phyloP scores from a whole-genome alignment of 768 basidiomycete species.

The Suillus subluteus region DNA sequence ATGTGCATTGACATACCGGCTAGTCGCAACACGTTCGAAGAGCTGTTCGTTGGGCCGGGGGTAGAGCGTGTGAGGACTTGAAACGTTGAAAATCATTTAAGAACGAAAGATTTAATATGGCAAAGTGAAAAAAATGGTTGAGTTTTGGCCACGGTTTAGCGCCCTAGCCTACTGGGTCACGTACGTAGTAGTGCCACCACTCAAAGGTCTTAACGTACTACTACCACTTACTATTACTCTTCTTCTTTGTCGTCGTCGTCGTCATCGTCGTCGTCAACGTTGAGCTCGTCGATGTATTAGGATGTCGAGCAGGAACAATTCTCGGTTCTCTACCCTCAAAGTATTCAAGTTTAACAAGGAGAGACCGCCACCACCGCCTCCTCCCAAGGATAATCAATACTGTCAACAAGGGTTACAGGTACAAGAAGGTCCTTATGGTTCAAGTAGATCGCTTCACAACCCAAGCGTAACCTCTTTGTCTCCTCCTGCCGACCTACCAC shows the following conservation, averaged over 20 bases:
- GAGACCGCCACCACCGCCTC: constrained; percentile 56
- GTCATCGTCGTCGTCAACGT: not conserved
- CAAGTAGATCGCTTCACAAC: constrained; percentile 40
- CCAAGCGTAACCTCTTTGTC: constrained; percentile 53
- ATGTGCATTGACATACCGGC: not conserved
- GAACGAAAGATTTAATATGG: not conserved
- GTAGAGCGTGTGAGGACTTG: not conserved
- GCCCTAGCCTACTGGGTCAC: not conserved
- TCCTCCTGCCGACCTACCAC: constrained; percentile 22
- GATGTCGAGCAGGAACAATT: constrained; percentile 28
- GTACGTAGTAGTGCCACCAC: constrained; percentile 1
- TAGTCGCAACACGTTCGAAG: not conserved
- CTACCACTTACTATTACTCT: not conserved
- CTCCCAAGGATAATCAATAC: constrained; percentile 67
- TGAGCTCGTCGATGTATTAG: constrained; percentile 2
- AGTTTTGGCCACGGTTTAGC: constrained; percentile 5
- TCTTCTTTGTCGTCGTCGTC: not conserved
- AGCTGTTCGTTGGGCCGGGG: too few relatives aligned
- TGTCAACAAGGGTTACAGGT: constrained; percentile 21
- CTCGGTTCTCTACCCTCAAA: constrained; percentile 45
- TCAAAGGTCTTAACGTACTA: constrained; percentile 5
- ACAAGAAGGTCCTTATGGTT: not conserved
- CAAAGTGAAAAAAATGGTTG: constrained; percentile 1
- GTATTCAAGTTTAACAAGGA: constrained; percentile 44
- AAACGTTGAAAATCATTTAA: not conserved